phyloP scores from a whole-genome alignment of 768 basidiomycete species.

The Phanerodontia chrysosporium region DNA sequence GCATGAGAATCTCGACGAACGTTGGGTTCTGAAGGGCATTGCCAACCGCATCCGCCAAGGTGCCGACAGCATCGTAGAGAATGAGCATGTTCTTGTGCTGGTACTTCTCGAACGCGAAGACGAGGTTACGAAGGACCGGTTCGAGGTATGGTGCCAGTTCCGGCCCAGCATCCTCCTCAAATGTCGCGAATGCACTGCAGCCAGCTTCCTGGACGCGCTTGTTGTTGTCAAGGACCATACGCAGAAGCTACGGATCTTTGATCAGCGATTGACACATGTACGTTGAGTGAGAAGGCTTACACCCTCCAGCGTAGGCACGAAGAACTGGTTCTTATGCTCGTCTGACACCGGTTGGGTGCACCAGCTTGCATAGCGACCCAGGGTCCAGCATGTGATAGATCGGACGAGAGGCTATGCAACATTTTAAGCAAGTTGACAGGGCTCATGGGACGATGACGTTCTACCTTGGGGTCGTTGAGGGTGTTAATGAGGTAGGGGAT shows the following conservation, averaged over 20 bases:
- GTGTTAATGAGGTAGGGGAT: slow-evolving; percentile 91
- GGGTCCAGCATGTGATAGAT: slow-evolving; percentile 98
- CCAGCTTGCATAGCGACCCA: slow-evolving; percentile 99
- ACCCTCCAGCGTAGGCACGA: slow-evolving; percentile 98
- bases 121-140: slow-evolving; percentile 90
- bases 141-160: slow-evolving; percentile 92
- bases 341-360: slow-evolving; percentile 81
- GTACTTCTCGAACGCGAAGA: slow-evolving; percentile 95
- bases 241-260: slow-evolving; percentile 64
- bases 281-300: no score
- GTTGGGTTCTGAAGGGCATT: slow-evolving; percentile 77
- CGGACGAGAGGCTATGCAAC: slow-evolving; percentile 81
- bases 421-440: slow-evolving; percentile 4
- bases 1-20: slow-evolving; percentile 95
- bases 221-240: slow-evolving; percentile 97
- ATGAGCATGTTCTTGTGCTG: slow-evolving; percentile 99
- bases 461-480: slow-evolving; percentile 86
- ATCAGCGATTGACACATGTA: slow-evolving; percentile 15
- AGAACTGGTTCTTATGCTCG: slow-evolving; percentile 86
- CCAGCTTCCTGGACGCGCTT: slow-evolving; percentile 99
- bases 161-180: slow-evolving; percentile 93
- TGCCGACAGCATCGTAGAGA: slow-evolving; percentile 97
- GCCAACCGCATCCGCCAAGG: slow-evolving; percentile 94
- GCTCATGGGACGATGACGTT: slow-evolving; percentile 10
- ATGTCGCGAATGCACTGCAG: slow-evolving; percentile 96